Conservation (phyloP, 179 eudicot genomes). For the Pouteria campechiana region DNA sequence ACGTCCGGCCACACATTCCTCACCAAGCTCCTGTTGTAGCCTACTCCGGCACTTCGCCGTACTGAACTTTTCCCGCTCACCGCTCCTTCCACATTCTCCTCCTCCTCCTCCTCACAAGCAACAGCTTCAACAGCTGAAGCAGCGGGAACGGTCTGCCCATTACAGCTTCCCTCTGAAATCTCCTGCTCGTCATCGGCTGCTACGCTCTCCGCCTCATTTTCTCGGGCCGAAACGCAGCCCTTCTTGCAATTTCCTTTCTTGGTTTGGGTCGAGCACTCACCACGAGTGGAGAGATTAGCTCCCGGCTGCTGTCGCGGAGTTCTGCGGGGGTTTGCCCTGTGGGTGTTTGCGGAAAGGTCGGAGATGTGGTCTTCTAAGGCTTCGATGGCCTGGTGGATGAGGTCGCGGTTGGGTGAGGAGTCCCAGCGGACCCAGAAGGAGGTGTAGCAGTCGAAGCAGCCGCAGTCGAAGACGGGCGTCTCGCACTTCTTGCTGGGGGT, state of each 20-base stretch:
- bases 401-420: constrained; percentile 50
- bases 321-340: too few relatives aligned
- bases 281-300: too few relatives aligned
- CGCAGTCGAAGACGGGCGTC: constrained; percentile 43
- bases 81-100: neutral
- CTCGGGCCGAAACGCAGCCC: too few relatives aligned
- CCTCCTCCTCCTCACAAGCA: neutral
- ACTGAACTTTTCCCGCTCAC: neutral
- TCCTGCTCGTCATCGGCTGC: too few relatives aligned
- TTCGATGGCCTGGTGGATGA: constrained; percentile 68
- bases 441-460: constrained; percentile 57
- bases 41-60: too few relatives aligned
- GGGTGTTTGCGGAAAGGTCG: too few relatives aligned
- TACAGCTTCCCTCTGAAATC: neutral
- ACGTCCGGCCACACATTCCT: constrained; percentile 6
- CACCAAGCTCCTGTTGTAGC: constrained; percentile 1
- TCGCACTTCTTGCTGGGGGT: constrained; percentile 16
- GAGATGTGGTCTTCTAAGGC: constrained; percentile 52
- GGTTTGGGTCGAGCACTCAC: too few relatives aligned
- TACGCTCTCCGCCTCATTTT: too few relatives aligned
- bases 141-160: neutral
- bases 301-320: too few relatives aligned
- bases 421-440: constrained; percentile 68
- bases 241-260: too few relatives aligned
- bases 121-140: too few relatives aligned